Conservation (phyloP, 2,329 filamentous ascomycete genomes). For the Cordyceps farinosa region DNA sequence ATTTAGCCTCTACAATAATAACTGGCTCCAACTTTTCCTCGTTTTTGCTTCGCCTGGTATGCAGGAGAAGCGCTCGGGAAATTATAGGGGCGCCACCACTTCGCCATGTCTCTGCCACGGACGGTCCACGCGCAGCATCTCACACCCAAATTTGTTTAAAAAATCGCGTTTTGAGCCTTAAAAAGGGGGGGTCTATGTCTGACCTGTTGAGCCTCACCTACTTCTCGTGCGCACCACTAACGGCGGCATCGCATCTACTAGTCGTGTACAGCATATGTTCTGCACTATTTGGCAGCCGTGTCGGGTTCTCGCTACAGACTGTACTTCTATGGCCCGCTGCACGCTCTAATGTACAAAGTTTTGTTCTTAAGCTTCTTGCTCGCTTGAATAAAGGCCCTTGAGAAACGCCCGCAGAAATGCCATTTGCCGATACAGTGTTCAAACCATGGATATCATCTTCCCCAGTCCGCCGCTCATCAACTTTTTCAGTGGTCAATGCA, state of each 20-base stretch:
- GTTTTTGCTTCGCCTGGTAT: constrained; percentile 10
- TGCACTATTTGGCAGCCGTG: not conserved
- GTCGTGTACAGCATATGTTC: not conserved
- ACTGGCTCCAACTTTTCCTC: not conserved
- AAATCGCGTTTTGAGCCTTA: not conserved
- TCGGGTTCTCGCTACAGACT: constrained; percentile 1
- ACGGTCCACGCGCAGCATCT: constrained; percentile 4
- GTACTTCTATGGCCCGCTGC: not conserved
- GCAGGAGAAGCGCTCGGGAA: constrained; percentile 8
- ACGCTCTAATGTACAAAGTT: constrained; percentile 12
- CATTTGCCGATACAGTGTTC: not conserved
- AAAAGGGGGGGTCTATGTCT: not conserved
- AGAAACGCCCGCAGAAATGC: constrained; percentile 11
- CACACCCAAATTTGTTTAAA: not conserved
- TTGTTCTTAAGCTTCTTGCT: not conserved
- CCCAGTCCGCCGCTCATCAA: not conserved
- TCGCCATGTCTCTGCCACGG: not conserved
- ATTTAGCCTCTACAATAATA: not conserved
- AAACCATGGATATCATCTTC: constrained; percentile 1
- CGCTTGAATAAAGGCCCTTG: not conserved
- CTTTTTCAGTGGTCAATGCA: not conserved
- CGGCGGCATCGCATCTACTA: not conserved
- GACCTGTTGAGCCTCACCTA: not conserved
- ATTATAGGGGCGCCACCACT: constrained; percentile 7
- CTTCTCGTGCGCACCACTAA: too few species aligned